A percentile compares a stretch with the other conserved stretches of the same genome.
These are phyloP conservation scores for Saccharomycopsis babjevae DNA, from an alignment of 805 yeast species.

Conservation along the genomic window DNA sequence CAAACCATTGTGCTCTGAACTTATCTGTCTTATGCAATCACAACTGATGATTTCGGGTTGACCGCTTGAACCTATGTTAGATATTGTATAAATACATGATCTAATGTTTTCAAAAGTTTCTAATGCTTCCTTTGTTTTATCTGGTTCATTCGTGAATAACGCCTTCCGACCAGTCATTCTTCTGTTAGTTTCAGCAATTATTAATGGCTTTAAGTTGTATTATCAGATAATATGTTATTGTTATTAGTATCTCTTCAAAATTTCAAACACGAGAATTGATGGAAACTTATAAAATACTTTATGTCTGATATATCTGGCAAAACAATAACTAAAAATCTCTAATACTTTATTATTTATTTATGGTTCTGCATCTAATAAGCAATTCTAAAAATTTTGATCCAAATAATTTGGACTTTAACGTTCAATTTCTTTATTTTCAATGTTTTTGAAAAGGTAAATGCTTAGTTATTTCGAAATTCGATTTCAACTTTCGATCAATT, in stretches of 20 bases:
- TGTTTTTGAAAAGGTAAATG: too few species aligned
- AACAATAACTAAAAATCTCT: too few species aligned
- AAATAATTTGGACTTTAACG: too few species aligned
- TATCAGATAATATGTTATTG: background rate
- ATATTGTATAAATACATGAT: conserved; percentile 53
- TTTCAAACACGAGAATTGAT: too few species aligned
- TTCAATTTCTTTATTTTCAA: too few species aligned
- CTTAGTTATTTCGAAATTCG: too few species aligned
- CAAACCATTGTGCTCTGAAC: conserved; percentile 25
- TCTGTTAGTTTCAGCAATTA: background rate
- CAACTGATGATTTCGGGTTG: conserved; percentile 83
- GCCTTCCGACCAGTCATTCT: background rate
- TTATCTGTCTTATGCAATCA: conserved; percentile 57
- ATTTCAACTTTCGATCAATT: too few species aligned
- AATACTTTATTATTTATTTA: too few species aligned
- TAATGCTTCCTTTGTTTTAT: conserved; percentile 62
- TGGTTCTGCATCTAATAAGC: too few species aligned
- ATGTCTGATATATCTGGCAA: too few species aligned
- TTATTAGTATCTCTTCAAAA: too few species aligned
- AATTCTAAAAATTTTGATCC: too few species aligned
- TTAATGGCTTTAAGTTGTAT: background rate
- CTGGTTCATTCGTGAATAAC: conserved; percentile 29
- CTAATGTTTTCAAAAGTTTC: conserved; percentile 44
- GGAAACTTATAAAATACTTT: background rate
- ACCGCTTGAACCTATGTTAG: conserved; percentile 56